Conservation (phyloP, 805 yeast genomes). For the Candida nemodendra region DNA sequence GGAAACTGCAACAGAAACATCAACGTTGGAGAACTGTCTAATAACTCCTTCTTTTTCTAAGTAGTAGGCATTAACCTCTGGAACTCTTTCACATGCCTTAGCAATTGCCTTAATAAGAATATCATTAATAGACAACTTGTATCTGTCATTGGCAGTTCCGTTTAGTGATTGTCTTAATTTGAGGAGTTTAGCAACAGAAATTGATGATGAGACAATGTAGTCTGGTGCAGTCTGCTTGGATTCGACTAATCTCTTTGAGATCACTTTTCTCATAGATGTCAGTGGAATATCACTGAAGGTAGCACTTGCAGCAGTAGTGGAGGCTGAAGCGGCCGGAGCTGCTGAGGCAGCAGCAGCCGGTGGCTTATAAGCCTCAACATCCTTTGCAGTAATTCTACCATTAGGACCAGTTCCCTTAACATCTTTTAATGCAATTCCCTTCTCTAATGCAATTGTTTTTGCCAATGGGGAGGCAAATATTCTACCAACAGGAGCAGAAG, state of each 20-base stretch:
- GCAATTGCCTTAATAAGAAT: constrained; percentile 93
- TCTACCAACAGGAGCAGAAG: constrained; percentile 50
- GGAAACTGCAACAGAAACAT: constrained; percentile 97
- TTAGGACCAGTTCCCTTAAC: constrained; percentile 91
- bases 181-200: constrained; percentile 85
- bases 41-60: constrained; percentile 84
- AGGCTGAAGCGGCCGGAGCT: constrained; percentile 42
- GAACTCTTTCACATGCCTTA: constrained; percentile 84
- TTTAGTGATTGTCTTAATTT: constrained; percentile 91
- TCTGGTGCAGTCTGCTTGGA: constrained; percentile 89
- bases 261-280: constrained; percentile 89
- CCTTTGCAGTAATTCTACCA: constrained; percentile 91
- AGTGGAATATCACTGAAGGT: constrained; percentile 80
- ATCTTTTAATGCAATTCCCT: constrained; percentile 82
- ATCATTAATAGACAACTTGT: constrained; percentile 91
- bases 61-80: constrained; percentile 94
- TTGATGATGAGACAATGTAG: constrained; percentile 83
- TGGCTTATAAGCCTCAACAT: constrained; percentile 68
- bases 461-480: constrained; percentile 95
- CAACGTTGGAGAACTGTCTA: constrained; percentile 88
- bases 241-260: constrained; percentile 82
- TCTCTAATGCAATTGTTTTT: constrained; percentile 86
- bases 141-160: constrained; percentile 78
- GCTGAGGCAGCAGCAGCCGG: constrained; percentile 42
- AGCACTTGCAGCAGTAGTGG: constrained; percentile 52